Percentiles rank a stretch among this genome's conserved stretches.
phyloP scores from a whole-genome alignment of 2,329 filamentous ascomycete species.

The Ophiostoma piceae region DNA sequence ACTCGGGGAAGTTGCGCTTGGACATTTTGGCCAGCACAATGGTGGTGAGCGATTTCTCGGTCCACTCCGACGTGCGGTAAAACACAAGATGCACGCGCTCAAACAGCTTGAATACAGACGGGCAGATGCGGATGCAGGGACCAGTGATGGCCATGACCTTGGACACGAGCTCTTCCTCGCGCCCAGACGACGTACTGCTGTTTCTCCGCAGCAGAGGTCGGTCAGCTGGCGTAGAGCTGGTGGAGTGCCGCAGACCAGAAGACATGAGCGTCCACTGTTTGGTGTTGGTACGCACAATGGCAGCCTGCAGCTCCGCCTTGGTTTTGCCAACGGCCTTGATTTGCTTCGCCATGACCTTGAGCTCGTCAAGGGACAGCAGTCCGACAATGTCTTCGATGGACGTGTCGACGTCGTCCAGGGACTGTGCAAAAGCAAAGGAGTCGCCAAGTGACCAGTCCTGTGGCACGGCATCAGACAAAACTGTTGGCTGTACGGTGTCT shows the following conservation, averaged over 20 bases:
- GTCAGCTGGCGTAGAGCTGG: not conserved
- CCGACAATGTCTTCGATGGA: constrained; percentile 78
- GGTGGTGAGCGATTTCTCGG: constrained; percentile 89
- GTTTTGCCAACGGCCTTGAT: constrained; percentile 82
- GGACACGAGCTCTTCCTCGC: constrained; percentile 12
- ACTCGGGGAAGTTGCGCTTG: constrained; percentile 78
- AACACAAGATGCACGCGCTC: constrained; percentile 94
- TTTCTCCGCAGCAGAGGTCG: not conserved
- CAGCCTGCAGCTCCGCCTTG: constrained; percentile 71
- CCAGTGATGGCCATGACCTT: constrained; percentile 68
- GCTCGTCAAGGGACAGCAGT: constrained; percentile 77
- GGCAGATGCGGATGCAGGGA: constrained; percentile 75
- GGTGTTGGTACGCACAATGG: constrained; percentile 67
- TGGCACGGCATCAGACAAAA: constrained; percentile 27
- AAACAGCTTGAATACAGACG: constrained; percentile 70
- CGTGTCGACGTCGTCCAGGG: constrained; percentile 65
- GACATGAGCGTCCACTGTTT: constrained; percentile 72
- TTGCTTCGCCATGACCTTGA: constrained; percentile 79
- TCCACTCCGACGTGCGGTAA: constrained; percentile 94
- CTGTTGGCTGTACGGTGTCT: not conserved
- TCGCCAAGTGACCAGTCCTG: constrained; percentile 46
- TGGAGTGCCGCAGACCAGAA: constrained; percentile 18
- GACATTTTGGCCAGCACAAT: constrained; percentile 92
- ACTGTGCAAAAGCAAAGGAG: constrained; percentile 73
- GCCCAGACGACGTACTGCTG: constrained; percentile 30